Base-by-base conservation (phyloP, 2,329 filamentous ascomycete genomes). In the Lachnellula suecica region DNA sequence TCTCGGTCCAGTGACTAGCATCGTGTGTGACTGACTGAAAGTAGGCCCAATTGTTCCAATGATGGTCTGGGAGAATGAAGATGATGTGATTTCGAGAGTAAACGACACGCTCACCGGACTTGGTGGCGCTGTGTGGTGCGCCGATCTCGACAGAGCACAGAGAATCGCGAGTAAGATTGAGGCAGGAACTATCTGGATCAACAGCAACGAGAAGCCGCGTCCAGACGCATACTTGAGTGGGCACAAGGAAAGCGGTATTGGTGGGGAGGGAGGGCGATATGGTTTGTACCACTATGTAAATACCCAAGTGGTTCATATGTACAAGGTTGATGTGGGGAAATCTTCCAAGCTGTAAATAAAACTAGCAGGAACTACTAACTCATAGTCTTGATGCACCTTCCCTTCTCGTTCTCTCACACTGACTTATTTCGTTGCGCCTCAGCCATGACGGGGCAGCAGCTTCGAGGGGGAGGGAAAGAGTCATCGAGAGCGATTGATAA, bases 131-230 rank as follows among this genome's bases (percentile, higher is more conserved):
- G 75, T 87, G 0, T 87, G 82, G 72, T 78, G 73, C 15, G 73
- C 71, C 15, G 79, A 87, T 52, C 51, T 80, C 1, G 68, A 67
- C 1, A 70, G 73, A 4, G 83, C 81, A 0, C 72, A 74, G 27
- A 68, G 70, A 4, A 77, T 87, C 38, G 82, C 79, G 0, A 64
- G 74, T 24, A 72, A 75, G 43, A 64, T 87, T 10, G 76, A 84
- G 59, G 76, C 79, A 0, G 83, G 83, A 0, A 77, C 70, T 10
- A 78, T 87, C 1, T 86, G 81, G 76, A 77, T 86, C 58, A 86
- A 87, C 67, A 74, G 70, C 19, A 76, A 68, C 53, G 72, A 76
- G 64, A 74, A 74, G 64, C 70, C 71, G 0, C 74, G 71, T 4
- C 72, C 76, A 0, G 68, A 72, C 58, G 76, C 74, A 2, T 58